Evolutionary conservation across 805 yeast species (phyloP).

Genomic region (Ogataea corticis): DNA sequence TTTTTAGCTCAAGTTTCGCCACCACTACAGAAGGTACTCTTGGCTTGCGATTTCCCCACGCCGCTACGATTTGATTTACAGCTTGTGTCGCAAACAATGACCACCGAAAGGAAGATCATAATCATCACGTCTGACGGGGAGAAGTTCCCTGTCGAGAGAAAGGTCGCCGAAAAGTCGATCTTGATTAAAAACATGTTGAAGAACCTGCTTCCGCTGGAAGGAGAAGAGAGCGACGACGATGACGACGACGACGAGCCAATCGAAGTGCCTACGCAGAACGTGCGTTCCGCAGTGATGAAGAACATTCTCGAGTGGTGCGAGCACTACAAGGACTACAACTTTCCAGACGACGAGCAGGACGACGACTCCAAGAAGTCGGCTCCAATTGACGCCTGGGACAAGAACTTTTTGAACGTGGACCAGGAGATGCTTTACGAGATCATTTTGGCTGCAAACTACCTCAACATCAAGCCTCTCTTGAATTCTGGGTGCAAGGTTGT

Average conservation of each 20-base stretch:
- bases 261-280: constrained; percentile 88
- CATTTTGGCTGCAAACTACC: constrained; percentile 76
- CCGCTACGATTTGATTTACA: too few species aligned
- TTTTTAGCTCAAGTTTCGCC: too few species aligned
- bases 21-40: neutral
- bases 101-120: constrained; percentile 30
- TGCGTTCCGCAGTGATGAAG: constrained; percentile 79
- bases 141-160: constrained; percentile 69
- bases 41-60: too few species aligned
- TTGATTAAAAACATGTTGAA: constrained; percentile 84
- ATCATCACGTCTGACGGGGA: constrained; percentile 82
- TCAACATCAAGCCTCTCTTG: constrained; percentile 71
- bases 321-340: constrained; percentile 80
- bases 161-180: constrained; percentile 84
- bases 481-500: constrained; percentile 81
- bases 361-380: constrained; percentile 85
- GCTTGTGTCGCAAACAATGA: neutral
- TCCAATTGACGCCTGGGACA: constrained; percentile 95
- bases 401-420: constrained; percentile 89
- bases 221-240: constrained; percentile 38
- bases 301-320: constrained; percentile 97
- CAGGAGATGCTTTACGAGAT: constrained; percentile 86
- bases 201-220: constrained; percentile 51
- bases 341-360: constrained; percentile 77
- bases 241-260: constrained; percentile 64